Conservation (phyloP, 2,329 filamentous ascomycete genomes). For the Amauroascus niger region DNA sequence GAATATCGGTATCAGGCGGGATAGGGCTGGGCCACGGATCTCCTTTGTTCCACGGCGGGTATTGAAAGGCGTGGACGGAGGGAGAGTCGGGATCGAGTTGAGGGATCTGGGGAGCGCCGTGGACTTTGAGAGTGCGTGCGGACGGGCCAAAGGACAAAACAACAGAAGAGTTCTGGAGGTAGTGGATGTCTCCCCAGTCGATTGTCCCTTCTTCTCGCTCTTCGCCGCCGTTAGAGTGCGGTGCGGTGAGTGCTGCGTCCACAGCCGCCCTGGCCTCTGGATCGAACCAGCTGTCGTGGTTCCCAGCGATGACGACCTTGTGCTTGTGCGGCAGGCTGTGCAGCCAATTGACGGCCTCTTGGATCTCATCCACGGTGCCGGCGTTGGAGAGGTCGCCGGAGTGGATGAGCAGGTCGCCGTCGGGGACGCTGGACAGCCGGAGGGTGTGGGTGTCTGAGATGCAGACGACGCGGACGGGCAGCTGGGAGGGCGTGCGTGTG, state of each 20-base stretch:
- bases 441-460: conserved; percentile 84
- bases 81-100: conserved; percentile 45
- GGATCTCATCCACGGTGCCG: conserved; percentile 63
- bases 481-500: conserved; percentile 44
- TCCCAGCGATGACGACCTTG: conserved; percentile 76
- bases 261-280: conserved; percentile 46
- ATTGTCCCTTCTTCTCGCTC: no score
- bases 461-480: conserved; percentile 66
- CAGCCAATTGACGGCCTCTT: conserved; percentile 78
- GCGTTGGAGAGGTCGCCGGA: conserved; percentile 73
- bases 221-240: no score
- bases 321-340: conserved; percentile 61
- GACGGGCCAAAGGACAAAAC: conserved; percentile 51
- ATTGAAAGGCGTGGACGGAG: conserved; percentile 66
- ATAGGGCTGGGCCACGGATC: conserved; percentile 66
- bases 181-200: conserved; percentile 59
- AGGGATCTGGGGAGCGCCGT: conserved; percentile 74
- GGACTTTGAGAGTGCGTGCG: conserved; percentile 58
- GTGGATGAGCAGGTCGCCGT: conserved; percentile 79
- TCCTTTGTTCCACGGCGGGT: conserved; percentile 44
- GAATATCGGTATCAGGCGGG: conserved; percentile 62
- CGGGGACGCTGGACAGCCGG: conserved; percentile 40
- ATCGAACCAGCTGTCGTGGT: conserved; percentile 84
- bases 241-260: no score
- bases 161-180: conserved; percentile 61